Conservation (phyloP, 2,329 filamentous ascomycete species). For the Dryadomyces quercus-mongolicae region DNA sequence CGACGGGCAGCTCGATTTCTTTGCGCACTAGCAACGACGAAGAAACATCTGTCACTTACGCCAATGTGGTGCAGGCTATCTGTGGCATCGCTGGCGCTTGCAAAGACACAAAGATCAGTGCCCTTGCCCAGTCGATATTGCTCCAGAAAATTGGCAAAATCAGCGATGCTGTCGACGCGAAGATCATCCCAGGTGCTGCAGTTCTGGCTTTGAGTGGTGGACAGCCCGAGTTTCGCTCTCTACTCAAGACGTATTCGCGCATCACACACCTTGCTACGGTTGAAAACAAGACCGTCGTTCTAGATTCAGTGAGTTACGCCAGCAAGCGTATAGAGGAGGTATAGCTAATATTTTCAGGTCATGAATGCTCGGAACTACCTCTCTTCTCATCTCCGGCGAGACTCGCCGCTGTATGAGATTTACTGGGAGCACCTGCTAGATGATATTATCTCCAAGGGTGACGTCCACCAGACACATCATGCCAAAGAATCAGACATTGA, state of each 20-base stretch:
- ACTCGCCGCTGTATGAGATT: conserved; percentile 66
- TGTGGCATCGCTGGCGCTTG: conserved; percentile 76
- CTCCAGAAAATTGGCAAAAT: conserved; percentile 91
- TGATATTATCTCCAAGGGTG: conserved; percentile 79
- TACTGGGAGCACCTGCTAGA: conserved; percentile 79
- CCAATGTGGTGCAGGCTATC: conserved; percentile 89
- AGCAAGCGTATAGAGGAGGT: background rate
- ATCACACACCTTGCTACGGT: conserved; percentile 62
- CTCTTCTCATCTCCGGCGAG: conserved; percentile 53
- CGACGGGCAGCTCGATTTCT: conserved; percentile 68
- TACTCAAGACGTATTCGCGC: conserved; percentile 73
- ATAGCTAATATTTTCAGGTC: conserved; percentile 29
- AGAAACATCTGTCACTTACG: conserved; percentile 64
- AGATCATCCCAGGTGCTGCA: conserved; percentile 75
- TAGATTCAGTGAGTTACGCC: conserved; percentile 53
- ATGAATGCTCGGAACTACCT: conserved; percentile 70
- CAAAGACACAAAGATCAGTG: conserved; percentile 83
- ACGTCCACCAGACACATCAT: conserved; percentile 63
- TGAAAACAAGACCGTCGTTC: conserved; percentile 52
- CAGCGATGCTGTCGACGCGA: conserved; percentile 65
- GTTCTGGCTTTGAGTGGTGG: conserved; percentile 66
- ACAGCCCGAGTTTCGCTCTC: conserved; percentile 68
- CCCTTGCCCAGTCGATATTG: conserved; percentile 87
- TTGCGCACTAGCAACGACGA: conserved; percentile 64
- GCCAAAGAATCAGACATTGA: conserved; percentile 69